Evolutionary conservation across 805 yeast genomes (phyloP).

Genomic region (Lachancea lanzarotensis): DNA sequence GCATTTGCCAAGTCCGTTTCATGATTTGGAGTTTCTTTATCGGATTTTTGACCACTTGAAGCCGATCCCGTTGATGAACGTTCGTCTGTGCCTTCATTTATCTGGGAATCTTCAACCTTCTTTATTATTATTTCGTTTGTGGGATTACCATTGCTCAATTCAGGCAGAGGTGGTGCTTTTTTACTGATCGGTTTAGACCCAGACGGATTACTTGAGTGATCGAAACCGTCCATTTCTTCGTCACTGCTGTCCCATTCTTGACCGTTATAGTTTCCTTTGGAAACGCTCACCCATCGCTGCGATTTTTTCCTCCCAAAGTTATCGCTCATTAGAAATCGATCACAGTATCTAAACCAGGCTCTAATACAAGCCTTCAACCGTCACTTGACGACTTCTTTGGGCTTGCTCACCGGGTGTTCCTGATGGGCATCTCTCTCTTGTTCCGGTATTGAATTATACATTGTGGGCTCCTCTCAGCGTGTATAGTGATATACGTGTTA

Average conservation of each 20-base stretch:
- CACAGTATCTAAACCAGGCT: background rate
- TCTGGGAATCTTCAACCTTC: background rate
- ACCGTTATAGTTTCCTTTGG: constrained; percentile 37
- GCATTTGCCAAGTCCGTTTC: background rate
- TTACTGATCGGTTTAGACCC: constrained; percentile 5
- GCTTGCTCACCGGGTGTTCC: background rate
- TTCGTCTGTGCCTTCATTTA: background rate
- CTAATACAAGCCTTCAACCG: background rate
- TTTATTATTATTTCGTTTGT: background rate
- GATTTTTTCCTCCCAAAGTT: constrained; percentile 36
- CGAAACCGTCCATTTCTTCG: constrained; percentile 6
- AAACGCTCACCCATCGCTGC: constrained; percentile 38
- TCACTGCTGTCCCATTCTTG: constrained; percentile 36
- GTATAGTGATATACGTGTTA: too few species aligned
- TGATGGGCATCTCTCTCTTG: too few species aligned
- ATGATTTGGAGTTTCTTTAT: background rate
- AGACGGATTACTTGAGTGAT: background rate
- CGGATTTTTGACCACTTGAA: background rate
- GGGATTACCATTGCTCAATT: constrained; percentile 16
- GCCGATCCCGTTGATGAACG: background rate
- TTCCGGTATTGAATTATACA: too few species aligned
- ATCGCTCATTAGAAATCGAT: constrained; percentile 10
- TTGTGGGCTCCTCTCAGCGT: too few species aligned
- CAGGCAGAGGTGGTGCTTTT: constrained; percentile 25
- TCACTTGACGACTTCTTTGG: background rate